Percentiles rank a stretch among this genome's conserved stretches.
phyloP scores from a whole-genome alignment of 2,329 filamentous ascomycete genomes.

The Zalaria sp. region DNA sequence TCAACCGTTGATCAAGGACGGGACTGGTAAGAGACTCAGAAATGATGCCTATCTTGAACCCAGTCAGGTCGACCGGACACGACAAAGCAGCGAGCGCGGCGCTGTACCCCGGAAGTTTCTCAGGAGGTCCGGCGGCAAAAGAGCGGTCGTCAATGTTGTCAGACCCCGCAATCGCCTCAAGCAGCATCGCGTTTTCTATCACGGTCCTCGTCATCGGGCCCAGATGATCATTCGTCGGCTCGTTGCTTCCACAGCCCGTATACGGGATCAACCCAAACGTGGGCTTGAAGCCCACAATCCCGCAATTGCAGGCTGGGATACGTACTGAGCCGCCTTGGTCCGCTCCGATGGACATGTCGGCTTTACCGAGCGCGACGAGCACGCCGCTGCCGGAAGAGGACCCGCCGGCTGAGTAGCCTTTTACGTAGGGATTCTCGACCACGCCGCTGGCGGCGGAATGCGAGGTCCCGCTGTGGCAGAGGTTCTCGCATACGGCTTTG shows the following conservation, averaged over 20 bases:
- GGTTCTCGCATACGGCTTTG: conserved; percentile 34
- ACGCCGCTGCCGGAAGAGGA: conserved; percentile 19
- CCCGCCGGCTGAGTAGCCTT: conserved; percentile 20
- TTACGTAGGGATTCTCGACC: conserved; percentile 26
- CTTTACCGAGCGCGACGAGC: conserved; percentile 16
- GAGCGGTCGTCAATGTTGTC: conserved; percentile 28
- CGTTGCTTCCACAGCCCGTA: conserved; percentile 25
- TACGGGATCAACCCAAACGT: conserved; percentile 30
- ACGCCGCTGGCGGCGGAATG: conserved; percentile 29
- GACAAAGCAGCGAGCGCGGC: conserved; percentile 8
- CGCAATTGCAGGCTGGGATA: conserved; percentile 11
- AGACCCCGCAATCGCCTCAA: conserved; percentile 28
- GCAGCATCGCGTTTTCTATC: conserved; percentile 24
- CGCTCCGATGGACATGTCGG: conserved; percentile 21
- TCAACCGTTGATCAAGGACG: conserved; percentile 26
- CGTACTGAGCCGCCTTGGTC: conserved; percentile 15
- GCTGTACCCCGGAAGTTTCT: conserved; percentile 15
- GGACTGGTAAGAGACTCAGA: conserved; percentile 14
- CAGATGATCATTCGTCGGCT: conserved; percentile 31
- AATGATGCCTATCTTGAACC: conserved; percentile 18
- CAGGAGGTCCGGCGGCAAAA: conserved; percentile 18
- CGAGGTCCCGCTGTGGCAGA: conserved; percentile 28
- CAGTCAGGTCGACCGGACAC: conserved; percentile 11
- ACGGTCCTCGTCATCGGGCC: conserved; percentile 28
- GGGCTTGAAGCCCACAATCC: conserved; percentile 22